Base-by-base conservation (phyloP, 306 rosid genomes). In the Canavalia ensiformis region DNA sequence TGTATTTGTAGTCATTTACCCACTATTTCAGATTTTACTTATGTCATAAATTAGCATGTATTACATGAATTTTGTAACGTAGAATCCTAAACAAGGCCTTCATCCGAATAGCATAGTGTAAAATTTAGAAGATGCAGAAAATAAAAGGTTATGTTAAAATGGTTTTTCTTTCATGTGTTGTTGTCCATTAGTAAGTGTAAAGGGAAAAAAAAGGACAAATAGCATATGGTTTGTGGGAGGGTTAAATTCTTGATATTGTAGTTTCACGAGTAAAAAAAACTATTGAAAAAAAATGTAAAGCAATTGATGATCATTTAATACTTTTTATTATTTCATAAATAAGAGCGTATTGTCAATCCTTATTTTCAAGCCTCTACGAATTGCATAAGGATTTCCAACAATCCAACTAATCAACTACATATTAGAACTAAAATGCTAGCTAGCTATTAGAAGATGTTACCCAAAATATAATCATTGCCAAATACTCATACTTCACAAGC, bases 381-480 rank as follows among this genome's bases (percentile, higher is more conserved):
- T 72, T 72, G 78, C 25, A 64, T 37, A 68, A 64, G 76, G 66
- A 73, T 55, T 71, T 79, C 10, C 52, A 78, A 39, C 65, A 47
- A 84, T 41, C 41, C 65, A 83, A 6, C 63, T 78, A 64, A 63
- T 51, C 55, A 69, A 11, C 75, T 71, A 83, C 49, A 46, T 71
- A 76, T 34, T 57, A 8, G 46, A 47, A 60, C 76, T 78, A 77
- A 72, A 72, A 63, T 44, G 63, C 57, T 76, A 76, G 63, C 57
- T 76, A 76, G 50, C 72, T 68, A 83, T 55, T 5, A 39, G 18
- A 56, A 78, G 29, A 50, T 45, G 55, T 59, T 41, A 69, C 33
- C 44, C 45, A 41, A 72, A 55, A 29, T 31, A 72, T 41, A 83
- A 55, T 46, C 78, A 41, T n/a, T 50, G 18, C 10, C 50, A 28